Evolutionary conservation across 2,329 filamentous ascomycete genomes (phyloP).

Genomic region (Alternaria brassicae): DNA sequence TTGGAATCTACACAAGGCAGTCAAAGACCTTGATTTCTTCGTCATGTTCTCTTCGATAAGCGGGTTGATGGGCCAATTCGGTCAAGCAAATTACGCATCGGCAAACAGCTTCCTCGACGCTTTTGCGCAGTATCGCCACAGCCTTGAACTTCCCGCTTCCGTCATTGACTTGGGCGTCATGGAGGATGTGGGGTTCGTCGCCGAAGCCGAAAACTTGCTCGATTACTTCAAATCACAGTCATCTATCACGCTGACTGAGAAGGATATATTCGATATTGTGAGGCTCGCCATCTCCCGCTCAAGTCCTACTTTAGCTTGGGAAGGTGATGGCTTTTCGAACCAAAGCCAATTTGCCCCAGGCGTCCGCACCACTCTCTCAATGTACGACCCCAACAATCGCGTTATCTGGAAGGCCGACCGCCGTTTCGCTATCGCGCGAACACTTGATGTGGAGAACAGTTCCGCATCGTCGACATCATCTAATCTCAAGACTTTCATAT

Average conservation of each 20-base stretch:
- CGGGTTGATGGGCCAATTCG: neutral
- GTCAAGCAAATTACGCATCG: neutral
- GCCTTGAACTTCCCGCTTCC: slow-evolving; percentile 1
- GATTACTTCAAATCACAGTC: neutral
- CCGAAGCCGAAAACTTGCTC: neutral
- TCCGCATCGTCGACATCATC: neutral
- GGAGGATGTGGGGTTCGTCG: slow-evolving; percentile 48
- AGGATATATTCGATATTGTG: neutral
- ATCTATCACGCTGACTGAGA: neutral
- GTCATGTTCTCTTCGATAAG: neutral
- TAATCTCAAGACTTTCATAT: neutral
- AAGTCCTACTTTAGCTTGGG: neutral
- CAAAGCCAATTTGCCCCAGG: neutral
- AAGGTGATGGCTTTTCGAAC: neutral
- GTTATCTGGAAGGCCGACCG: neutral
- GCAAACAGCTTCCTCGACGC: neutral
- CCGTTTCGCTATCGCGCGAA: neutral
- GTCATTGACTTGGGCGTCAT: slow-evolving; percentile 61
- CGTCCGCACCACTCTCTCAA: neutral
- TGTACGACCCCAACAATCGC: neutral
- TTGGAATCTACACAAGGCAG: slow-evolving; percentile 30
- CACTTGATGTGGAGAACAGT: no score
- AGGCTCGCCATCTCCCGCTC: neutral
- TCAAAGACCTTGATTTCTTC: neutral
- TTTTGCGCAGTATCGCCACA: neutral